These are phyloP conservation scores for Glycine tomentella DNA, from an alignment of 306 rosid genomes.

Conservation along the genomic window DNA sequence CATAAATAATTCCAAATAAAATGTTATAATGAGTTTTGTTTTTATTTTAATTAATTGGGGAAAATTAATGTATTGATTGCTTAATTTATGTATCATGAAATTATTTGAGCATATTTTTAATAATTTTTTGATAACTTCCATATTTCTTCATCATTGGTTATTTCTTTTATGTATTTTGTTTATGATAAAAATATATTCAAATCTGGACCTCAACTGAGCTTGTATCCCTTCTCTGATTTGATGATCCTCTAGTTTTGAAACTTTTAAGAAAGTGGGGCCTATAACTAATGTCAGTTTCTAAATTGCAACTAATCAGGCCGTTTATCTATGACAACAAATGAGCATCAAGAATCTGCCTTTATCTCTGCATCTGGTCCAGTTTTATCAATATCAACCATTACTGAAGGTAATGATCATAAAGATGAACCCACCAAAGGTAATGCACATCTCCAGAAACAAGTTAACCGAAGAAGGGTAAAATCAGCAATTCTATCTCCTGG, in stretches of 20 bases:
- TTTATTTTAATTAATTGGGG: not conserved
- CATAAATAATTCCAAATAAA: constrained; percentile 2
- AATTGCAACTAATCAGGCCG: constrained; percentile 47
- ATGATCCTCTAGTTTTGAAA: not conserved
- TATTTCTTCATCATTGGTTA: not conserved
- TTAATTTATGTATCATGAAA: not conserved
- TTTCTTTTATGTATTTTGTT: not conserved
- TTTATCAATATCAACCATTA: constrained; percentile 56
- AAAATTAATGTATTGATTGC: constrained; percentile 2
- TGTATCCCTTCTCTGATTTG: not conserved
- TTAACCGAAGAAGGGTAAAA: constrained; percentile 47
- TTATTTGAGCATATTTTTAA: not conserved
- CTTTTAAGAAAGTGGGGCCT: not conserved
- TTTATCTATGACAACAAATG: constrained; percentile 42
- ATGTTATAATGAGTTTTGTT: not conserved
- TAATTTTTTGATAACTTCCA: not conserved
- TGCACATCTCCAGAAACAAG: constrained; percentile 50
- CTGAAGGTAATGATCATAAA: constrained; percentile 45
- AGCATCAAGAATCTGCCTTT: constrained; percentile 59
- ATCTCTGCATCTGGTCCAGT: constrained; percentile 72
- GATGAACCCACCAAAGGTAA: constrained; percentile 44
- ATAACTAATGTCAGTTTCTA: not conserved
- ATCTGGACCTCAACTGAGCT: not conserved
- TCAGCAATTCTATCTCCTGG: constrained; percentile 54
- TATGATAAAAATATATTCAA: not conserved